Evolutionary conservation across 78 protist genomes (phyloP).

Genomic region (Dictyostelium discoideum): DNA sequence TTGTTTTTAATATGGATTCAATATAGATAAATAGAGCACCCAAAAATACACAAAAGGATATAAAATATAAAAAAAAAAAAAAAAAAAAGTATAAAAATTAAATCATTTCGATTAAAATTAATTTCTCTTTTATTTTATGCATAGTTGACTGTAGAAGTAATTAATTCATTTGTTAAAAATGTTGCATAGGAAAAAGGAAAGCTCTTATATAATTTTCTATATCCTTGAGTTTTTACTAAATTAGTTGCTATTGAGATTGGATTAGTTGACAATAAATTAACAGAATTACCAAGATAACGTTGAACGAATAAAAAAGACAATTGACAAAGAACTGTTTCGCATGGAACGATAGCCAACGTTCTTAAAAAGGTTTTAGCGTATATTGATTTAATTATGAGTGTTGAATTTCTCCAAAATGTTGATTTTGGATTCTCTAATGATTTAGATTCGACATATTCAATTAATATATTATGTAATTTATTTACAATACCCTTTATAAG

Average conservation of each 20-base stretch:
- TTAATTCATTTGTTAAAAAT: not conserved
- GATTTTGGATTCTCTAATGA: not conserved
- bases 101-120: too few relatives aligned
- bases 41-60: too few relatives aligned
- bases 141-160: too few relatives aligned
- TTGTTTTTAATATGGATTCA: too few relatives aligned
- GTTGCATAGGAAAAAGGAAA: not conserved
- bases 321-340: not conserved
- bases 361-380: not conserved
- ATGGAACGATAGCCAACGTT: not conserved
- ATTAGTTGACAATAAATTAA: too few relatives aligned
- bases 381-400: not conserved
- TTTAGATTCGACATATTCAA: not conserved
- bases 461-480: too few relatives aligned
- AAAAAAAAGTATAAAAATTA: too few relatives aligned
- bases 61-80: too few relatives aligned
- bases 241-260: not conserved
- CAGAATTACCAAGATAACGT: not conserved
- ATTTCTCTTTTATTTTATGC: too few relatives aligned
- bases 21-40: too few relatives aligned
- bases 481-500: too few relatives aligned
- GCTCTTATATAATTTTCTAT: too few relatives aligned
- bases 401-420: not conserved
- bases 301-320: not conserved
- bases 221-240: not conserved